Percentiles rank a stretch among this genome's conserved stretches.
These are phyloP conservation scores for Kwoniella sp. DNA, from an alignment of 768 basidiomycete genomes.

Conservation along the genomic window DNA sequence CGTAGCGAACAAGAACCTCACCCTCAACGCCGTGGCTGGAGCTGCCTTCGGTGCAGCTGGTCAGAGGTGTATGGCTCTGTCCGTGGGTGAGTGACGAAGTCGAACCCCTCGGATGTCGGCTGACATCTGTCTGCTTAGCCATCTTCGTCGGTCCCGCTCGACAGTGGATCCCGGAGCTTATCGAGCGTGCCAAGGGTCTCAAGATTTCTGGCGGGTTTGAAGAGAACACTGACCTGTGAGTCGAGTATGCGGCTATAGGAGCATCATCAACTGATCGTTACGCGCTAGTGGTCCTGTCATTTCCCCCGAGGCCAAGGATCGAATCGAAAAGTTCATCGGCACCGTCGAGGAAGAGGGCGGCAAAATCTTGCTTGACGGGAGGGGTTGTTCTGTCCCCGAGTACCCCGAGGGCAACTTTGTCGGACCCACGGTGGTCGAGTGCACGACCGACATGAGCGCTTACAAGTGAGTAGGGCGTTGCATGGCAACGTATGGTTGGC, in stretches of 20 bases:
- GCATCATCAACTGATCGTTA: background rate
- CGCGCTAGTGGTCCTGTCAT: slow-evolving; percentile 55
- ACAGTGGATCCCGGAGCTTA: slow-evolving; percentile 80
- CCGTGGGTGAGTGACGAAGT: slow-evolving; percentile 65
- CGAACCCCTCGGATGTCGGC: background rate
- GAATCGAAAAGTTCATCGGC: slow-evolving; percentile 69
- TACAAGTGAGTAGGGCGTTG: slow-evolving; percentile 68
- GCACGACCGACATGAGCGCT: slow-evolving; percentile 68
- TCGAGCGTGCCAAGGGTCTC: slow-evolving; percentile 72
- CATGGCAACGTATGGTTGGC: too few relatives aligned
- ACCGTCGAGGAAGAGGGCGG: slow-evolving; percentile 65
- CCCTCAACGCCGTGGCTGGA: slow-evolving; percentile 85
- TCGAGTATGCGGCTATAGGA: slow-evolving; percentile 48
- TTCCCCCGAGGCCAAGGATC: slow-evolving; percentile 68
- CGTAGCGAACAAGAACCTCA: slow-evolving; percentile 79
- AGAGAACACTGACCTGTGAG: slow-evolving; percentile 71
- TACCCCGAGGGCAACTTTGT: slow-evolving; percentile 88
- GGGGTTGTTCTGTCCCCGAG: slow-evolving; percentile 61
- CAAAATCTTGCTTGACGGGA: slow-evolving; percentile 76
- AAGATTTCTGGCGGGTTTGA: slow-evolving; percentile 90
- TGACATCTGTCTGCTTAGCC: slow-evolving; percentile 29
- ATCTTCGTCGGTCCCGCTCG: slow-evolving; percentile 72
- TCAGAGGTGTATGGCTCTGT: slow-evolving; percentile 95
- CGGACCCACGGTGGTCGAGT: slow-evolving; percentile 82
- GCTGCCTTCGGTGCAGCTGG: slow-evolving; percentile 97